phyloP scores from a whole-genome alignment of 768 basidiomycete genomes.

The Kwoniella newhampshirensis region DNA sequence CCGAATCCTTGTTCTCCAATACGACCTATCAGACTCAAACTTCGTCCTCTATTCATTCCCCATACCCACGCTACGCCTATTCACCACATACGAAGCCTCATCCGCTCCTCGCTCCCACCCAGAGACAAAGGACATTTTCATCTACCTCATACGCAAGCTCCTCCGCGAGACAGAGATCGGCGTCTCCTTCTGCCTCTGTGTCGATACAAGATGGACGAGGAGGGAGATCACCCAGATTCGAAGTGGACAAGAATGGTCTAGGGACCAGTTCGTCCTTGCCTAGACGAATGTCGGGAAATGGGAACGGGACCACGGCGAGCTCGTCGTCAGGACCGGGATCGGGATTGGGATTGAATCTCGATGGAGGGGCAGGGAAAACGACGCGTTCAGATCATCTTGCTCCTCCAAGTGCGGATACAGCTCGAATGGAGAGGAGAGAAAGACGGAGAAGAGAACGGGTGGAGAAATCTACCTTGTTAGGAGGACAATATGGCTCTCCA shows the following conservation, averaged over 20 bases:
- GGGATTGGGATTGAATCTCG: too few relatives aligned
- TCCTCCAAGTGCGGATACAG: not conserved
- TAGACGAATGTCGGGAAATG: too few relatives aligned
- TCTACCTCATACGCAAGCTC: constrained; percentile 14
- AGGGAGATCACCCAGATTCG: too few relatives aligned
- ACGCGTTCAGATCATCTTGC: constrained; percentile 1
- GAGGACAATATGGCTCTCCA: constrained; percentile 13
- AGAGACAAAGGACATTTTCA: constrained; percentile 3
- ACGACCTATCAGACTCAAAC: constrained; percentile 29
- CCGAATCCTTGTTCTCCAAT: constrained; percentile 36
- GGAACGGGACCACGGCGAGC: too few relatives aligned
- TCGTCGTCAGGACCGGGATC: too few relatives aligned
- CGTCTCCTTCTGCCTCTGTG: not conserved
- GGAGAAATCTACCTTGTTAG: constrained; percentile 10
- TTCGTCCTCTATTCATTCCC: constrained; percentile 10
- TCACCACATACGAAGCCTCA: not conserved
- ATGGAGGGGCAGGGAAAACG: too few relatives aligned
- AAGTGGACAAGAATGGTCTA: too few relatives aligned
- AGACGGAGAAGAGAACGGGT: constrained; percentile 9
- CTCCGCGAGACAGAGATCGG: not conserved
- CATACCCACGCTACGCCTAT: constrained; percentile 1
- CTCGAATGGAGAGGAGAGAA: constrained; percentile 7
- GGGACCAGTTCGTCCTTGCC: too few relatives aligned
- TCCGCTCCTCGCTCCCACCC: not conserved
- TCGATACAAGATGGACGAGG: too few relatives aligned